Base-by-base conservation (phyloP, 1,284 basidiomycete genomes). In the Ceratobasidium sp. region DNA sequence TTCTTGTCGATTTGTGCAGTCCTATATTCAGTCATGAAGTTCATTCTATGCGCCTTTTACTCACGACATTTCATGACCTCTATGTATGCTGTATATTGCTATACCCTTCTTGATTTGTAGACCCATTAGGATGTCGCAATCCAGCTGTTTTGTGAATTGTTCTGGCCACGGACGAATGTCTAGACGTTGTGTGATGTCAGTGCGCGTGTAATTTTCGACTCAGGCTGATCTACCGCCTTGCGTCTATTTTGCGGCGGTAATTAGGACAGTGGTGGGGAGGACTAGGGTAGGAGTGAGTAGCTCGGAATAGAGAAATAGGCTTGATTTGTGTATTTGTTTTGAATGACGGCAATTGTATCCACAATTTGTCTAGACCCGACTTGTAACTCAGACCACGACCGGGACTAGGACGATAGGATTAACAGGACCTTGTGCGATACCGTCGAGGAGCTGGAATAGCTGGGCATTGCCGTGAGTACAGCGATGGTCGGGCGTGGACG, bases 1-100 rank as follows among this genome's bases (percentile, higher is more conserved):
- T 59, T 36, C 27, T 50, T 60, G 27, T 72, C 56, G 67, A 60
- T 72, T 72, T 72, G 67, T 72, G 19, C 50, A 72, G 51, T 36
- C 53, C 67, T 60, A 51, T 36, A n/a, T 60, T 27, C 33, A 36
- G 57, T 60, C 19, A 41, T 60, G 31, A 72, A 72, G 67, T n/a
- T 27, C 56, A 50, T 72, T 72, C 50, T 72, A 57, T 60, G 45
- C 45, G 51, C 29, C 45, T 44, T 48, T 19, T 72, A 51, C 56
- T 72, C 51, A 72, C 67, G 67, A 72, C 56, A 72, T 57, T 41
- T 50, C 41, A 60, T 60, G 67, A 66, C 50, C 17, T 41, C 24
- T 41, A 53, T 50, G 64, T 63, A 66, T 66, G 48, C 51, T 66
- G 64, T 53, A 5, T 50, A 66, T 50, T 60, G 45, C 41, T 59